phyloP scores from a whole-genome alignment of 2,329 filamentous ascomycete genomes.

The Didymella pomorum region DNA sequence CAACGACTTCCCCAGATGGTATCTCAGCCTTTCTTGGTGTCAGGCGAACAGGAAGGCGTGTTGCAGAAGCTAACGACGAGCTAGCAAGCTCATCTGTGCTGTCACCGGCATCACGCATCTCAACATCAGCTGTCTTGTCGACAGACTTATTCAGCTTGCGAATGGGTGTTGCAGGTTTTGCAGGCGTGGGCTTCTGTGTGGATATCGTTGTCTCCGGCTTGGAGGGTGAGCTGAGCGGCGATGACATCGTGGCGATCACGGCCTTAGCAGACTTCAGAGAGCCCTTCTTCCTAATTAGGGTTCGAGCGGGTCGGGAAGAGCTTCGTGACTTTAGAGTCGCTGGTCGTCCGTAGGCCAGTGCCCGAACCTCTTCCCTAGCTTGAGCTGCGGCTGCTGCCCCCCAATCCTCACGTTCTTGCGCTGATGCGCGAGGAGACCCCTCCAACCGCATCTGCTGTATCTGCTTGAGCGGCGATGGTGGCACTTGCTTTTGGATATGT shows the following conservation, averaged over 20 bases:
- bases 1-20: constrained; percentile 37
- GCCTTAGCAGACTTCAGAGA: constrained; percentile 39
- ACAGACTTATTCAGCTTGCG: constrained; percentile 3
- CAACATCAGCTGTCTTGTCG: constrained; percentile 23
- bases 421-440: constrained; percentile 31
- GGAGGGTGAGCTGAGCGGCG: constrained; percentile 28
- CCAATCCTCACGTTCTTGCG: constrained; percentile 44
- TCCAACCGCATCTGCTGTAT: constrained; percentile 33
- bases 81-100: constrained; percentile 33
- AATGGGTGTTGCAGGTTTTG: constrained; percentile 28
- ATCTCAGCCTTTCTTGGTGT: constrained; percentile 7
- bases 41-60: constrained; percentile 26
- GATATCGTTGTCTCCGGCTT: constrained; percentile 13
- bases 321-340: constrained; percentile 36
- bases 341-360: constrained; percentile 25
- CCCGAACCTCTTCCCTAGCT: constrained; percentile 29
- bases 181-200: constrained; percentile 19
- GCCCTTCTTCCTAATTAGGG: constrained; percentile 34
- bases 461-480: constrained; percentile 26
- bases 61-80: constrained; percentile 25
- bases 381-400: constrained; percentile 44
- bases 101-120: constrained; percentile 31
- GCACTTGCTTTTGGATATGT: constrained; percentile 21
- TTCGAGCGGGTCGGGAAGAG: constrained; percentile 25
- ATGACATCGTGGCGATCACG: constrained; percentile 32